phyloP scores from a whole-genome alignment of 805 yeast genomes.

The Candida easanensis region DNA sequence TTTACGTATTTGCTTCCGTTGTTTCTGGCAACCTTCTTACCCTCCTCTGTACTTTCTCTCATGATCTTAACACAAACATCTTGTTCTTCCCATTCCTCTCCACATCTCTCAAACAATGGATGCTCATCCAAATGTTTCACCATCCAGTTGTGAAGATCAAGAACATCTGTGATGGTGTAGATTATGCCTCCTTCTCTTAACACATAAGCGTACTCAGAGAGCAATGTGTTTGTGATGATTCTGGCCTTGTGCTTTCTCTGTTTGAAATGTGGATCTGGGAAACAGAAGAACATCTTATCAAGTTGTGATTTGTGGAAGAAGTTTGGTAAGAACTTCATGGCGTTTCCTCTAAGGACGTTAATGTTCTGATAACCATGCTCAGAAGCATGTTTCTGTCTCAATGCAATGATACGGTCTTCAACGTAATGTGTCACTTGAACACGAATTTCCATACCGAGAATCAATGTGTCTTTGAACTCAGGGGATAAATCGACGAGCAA shows the following conservation, averaged over 20 bases:
- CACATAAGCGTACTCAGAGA: constrained; percentile 90
- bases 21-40: constrained; percentile 92
- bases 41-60: constrained; percentile 96
- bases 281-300: constrained; percentile 92
- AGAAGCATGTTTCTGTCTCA: constrained; percentile 47
- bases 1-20: constrained; percentile 86
- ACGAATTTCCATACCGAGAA: constrained; percentile 95
- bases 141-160: constrained; percentile 96
- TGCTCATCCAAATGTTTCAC: constrained; percentile 85
- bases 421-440: constrained; percentile 97
- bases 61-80: constrained; percentile 85
- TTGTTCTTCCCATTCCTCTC: constrained; percentile 70
- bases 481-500: constrained; percentile 77
- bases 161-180: constrained; percentile 94
- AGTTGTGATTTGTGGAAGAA: constrained; percentile 82
- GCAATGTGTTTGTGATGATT: constrained; percentile 84
- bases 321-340: constrained; percentile 96
- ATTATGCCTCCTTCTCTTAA: constrained; percentile 82
- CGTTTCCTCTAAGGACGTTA: constrained; percentile 88
- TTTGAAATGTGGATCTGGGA: constrained; percentile 99
- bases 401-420: constrained; percentile 89
- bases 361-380: constrained; percentile 69
- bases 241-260: constrained; percentile 97
- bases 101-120: constrained; percentile 82
- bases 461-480: constrained; percentile 66